Evolutionary conservation across 495 filamentous ascomycete genomes (phyloP).

Genomic region (Neurospora discreta): DNA sequence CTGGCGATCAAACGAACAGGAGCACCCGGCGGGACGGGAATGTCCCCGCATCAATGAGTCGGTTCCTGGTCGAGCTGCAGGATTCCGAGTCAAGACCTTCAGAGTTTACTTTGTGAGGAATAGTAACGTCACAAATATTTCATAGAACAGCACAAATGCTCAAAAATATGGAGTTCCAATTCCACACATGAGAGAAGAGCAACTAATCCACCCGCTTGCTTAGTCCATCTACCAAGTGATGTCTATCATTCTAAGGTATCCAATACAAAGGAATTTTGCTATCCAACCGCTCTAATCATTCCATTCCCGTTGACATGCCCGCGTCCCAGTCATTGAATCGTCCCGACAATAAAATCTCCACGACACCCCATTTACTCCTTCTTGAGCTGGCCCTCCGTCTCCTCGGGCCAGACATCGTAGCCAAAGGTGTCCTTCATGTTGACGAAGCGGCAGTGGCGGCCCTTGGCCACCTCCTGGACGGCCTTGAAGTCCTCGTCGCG

Average conservation of each 20-base stretch:
- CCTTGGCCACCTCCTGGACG: conserved; percentile 33
- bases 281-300: neutral
- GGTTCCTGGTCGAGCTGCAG: neutral
- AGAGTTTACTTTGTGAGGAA: neutral
- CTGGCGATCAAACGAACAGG: neutral
- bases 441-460: conserved; percentile 53
- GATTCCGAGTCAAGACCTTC: neutral
- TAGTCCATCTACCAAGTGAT: neutral
- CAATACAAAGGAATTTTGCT: neutral
- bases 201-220: neutral
- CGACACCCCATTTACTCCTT: neutral
- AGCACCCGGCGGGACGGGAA: neutral
- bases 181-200: neutral
- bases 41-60: neutral
- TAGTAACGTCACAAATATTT: neutral
- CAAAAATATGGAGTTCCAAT: neutral
- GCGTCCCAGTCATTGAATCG: neutral
- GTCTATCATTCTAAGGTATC: neutral
- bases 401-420: conserved; percentile 39
- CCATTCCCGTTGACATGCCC: neutral
- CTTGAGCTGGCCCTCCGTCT: conserved; percentile 15
- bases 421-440: conserved; percentile 67
- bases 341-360: neutral
- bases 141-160: neutral
- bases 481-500: conserved; percentile 31